These are phyloP conservation scores for Rubroboletus pulcherrimus DNA, from an alignment of 768 basidiomycete genomes.

Conservation along the genomic window DNA sequence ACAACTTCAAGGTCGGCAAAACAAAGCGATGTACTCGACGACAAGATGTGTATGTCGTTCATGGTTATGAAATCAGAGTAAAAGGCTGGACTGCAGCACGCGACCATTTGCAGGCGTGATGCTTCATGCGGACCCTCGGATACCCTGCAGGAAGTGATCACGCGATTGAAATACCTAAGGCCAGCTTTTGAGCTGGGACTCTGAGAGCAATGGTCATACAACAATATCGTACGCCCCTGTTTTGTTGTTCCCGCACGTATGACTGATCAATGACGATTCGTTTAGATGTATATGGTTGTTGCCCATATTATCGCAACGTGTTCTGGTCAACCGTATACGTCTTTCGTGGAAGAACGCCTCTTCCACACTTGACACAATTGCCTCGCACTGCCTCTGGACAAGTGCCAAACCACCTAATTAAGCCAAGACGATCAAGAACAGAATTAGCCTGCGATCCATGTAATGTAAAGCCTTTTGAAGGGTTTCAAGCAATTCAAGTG, in stretches of 20 bases:
- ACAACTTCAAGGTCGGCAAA: neutral
- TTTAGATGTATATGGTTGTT: slow-evolving; percentile 38
- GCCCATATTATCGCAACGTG: slow-evolving; percentile 35
- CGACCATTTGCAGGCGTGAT: slow-evolving; percentile 30
- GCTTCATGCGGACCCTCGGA: slow-evolving; percentile 29
- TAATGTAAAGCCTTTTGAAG: no score
- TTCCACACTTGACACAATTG: neutral
- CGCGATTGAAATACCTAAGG: slow-evolving; percentile 27
- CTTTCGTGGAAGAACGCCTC: slow-evolving; percentile 41
- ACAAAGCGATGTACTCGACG: neutral
- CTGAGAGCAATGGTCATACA: slow-evolving; percentile 38
- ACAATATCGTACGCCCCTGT: slow-evolving; percentile 31
- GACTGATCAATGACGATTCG: neutral
- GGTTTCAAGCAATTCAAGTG: no score
- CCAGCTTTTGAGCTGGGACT: slow-evolving; percentile 35
- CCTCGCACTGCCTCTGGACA: no score
- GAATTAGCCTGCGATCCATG: no score
- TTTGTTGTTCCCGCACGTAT: neutral
- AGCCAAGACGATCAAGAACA: no score
- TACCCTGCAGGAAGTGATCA: slow-evolving; percentile 20
- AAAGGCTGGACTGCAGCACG: neutral
- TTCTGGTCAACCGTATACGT: slow-evolving; percentile 31
- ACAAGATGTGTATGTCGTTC: neutral
- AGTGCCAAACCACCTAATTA: no score
- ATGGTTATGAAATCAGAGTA: neutral